A percentile compares a stretch with the other conserved stretches of the same genome.
These are phyloP conservation scores for Paraphaeosphaeria minitans DNA, from an alignment of 2,329 filamentous ascomycete genomes.

Conservation along the genomic window DNA sequence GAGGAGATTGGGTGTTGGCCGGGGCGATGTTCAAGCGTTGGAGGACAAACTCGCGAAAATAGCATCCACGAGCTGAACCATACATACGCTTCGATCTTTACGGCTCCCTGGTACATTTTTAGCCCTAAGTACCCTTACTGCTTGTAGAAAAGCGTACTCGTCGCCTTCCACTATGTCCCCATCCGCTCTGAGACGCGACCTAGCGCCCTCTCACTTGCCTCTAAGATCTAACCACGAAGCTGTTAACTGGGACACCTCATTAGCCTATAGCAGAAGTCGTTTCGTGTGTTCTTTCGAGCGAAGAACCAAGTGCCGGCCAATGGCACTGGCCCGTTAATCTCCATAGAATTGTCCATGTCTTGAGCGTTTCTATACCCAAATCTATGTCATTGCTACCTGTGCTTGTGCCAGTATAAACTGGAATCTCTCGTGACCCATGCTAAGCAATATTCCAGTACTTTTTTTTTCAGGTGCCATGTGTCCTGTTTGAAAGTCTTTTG, in stretches of 20 bases:
- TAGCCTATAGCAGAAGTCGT: background rate
- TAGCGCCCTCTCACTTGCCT: background rate
- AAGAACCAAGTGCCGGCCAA: background rate
- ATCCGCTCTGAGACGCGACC: background rate
- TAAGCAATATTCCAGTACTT: too few species aligned
- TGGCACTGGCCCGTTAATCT: background rate
- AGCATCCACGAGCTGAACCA: background rate
- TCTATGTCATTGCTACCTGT: too few species aligned
- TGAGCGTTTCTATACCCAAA: too few species aligned
- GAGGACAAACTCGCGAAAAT: background rate
- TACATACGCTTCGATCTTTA: background rate
- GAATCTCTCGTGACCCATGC: too few species aligned
- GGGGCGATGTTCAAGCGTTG: too few species aligned
- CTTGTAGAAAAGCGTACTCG: background rate
- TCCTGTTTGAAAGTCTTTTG: too few species aligned
- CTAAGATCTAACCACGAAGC: background rate
- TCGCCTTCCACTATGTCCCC: background rate
- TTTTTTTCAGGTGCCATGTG: too few species aligned
- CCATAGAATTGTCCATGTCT: too few species aligned
- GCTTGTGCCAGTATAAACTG: too few species aligned
- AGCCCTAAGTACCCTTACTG: background rate
- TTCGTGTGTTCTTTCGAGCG: background rate
- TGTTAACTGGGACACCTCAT: background rate
- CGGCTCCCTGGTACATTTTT: background rate
- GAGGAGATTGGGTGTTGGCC: too few species aligned